phyloP scores from a whole-genome alignment of 441 rosid species.

The Dalechampia spathulata region DNA sequence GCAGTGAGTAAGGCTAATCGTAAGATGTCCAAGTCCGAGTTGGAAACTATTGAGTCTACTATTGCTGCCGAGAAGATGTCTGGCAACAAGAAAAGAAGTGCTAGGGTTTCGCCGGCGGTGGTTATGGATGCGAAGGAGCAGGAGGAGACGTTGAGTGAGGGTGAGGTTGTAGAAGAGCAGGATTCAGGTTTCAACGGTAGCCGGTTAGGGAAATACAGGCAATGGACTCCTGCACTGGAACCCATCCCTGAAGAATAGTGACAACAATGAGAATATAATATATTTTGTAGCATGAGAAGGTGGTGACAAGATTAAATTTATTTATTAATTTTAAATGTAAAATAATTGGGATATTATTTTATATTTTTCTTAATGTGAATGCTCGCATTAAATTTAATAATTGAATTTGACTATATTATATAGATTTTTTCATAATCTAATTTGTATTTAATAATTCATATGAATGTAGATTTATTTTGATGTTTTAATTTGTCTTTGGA shows the following conservation, averaged over 20 bases:
- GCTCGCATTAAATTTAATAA: too few species aligned
- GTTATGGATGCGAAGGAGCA: not conserved
- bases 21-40: conserved; percentile 24
- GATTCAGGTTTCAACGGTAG: conserved; percentile 1
- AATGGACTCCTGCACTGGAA: conserved; percentile 36
- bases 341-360: too few species aligned
- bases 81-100: conserved; percentile 10
- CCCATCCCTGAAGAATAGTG: conserved; percentile 30
- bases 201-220: conserved; percentile 12
- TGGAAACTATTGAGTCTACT: conserved; percentile 17
- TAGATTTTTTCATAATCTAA: too few species aligned
- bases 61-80: conserved; percentile 8
- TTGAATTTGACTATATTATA: too few species aligned
- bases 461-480: too few species aligned
- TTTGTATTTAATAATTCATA: too few species aligned
- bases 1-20: conserved; percentile 17
- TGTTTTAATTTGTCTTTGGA: too few species aligned
- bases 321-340: too few species aligned
- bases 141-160: not conserved
- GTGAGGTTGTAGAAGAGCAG: not conserved
- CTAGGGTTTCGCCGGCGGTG: conserved; percentile 22
- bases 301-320: too few species aligned
- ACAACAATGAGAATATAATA: not conserved
- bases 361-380: too few species aligned
- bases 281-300: not conserved